A percentile compares a stretch with the other conserved stretches of the same genome.
These are phyloP conservation scores for Cladosporium sp. DNA, from an alignment of 2,329 filamentous ascomycete species.

Conservation along the genomic window DNA sequence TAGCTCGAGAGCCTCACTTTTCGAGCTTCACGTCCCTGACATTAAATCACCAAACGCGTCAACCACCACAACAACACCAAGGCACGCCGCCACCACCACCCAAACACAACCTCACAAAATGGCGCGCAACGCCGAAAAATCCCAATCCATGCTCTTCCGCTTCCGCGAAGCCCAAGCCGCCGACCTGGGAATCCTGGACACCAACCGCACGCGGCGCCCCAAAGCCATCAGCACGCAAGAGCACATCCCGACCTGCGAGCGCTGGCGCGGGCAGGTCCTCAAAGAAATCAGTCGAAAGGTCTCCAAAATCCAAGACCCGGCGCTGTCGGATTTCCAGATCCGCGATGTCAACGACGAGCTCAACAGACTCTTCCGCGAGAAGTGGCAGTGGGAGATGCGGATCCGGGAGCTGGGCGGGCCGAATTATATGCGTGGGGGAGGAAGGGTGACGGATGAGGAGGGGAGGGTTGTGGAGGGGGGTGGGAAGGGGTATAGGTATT, in stretches of 20 bases:
- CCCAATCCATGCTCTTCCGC: constrained; percentile 99
- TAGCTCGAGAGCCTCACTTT: constrained; percentile 9
- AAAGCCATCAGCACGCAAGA: constrained; percentile 87
- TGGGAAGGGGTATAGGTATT: constrained; percentile 92
- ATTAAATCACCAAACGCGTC: neutral
- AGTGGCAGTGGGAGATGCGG: constrained; percentile 98
- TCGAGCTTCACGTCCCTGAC: constrained; percentile 9
- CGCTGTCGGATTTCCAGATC: constrained; percentile 94
- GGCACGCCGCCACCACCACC: neutral
- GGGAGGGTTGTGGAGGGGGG: constrained; percentile 61
- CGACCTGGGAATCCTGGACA: constrained; percentile 94
- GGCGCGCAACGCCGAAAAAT: constrained; percentile 98
- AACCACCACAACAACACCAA: neutral
- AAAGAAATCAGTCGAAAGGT: constrained; percentile 98
- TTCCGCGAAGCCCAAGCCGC: constrained; percentile 97
- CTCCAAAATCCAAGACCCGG: constrained; percentile 87
- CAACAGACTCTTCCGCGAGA: constrained; percentile 98
- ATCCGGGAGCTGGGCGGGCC: constrained; percentile 94
- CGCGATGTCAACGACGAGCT: constrained; percentile 98
- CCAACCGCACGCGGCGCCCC: constrained; percentile 82
- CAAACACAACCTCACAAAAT: constrained; percentile 23
- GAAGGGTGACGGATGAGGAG: constrained; percentile 57
- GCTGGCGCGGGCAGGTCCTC: constrained; percentile 96
- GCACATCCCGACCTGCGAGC: constrained; percentile 84
- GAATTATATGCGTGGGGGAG: constrained; percentile 82